These are phyloP conservation scores for Plasmodium fragile DNA, from an alignment of 169 alveolate species.

Conservation along the genomic window DNA sequence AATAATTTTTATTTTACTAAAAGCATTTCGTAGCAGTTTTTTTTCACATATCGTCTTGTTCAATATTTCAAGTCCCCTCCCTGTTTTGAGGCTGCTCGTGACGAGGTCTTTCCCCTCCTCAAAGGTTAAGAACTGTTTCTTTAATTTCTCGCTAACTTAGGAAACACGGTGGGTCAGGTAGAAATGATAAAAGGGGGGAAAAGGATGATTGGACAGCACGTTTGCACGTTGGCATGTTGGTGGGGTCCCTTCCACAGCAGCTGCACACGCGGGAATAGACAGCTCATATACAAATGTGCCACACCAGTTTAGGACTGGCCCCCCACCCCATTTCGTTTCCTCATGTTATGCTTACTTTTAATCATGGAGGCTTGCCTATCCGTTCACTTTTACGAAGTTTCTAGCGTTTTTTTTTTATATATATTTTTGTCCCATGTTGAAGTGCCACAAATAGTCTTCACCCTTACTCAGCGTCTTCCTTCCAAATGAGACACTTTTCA, in stretches of 20 bases:
- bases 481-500: not conserved
- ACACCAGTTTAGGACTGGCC: not conserved
- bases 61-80: constrained; percentile 64
- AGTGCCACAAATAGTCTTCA: not conserved
- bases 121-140: constrained; percentile 45
- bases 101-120: constrained; percentile 70
- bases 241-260: not conserved
- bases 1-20: constrained; percentile 17
- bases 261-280: not conserved
- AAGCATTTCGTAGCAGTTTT: not conserved
- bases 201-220: not conserved
- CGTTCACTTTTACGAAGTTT: not conserved
- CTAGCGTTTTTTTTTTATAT: no score
- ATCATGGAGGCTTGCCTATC: not conserved
- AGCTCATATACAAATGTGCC: not conserved
- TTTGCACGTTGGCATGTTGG: not conserved
- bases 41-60: constrained; percentile 33
- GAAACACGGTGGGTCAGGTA: not conserved
- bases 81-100: constrained; percentile 34
- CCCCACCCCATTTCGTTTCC: not conserved
- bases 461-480: not conserved
- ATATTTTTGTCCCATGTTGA: not conserved
- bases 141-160: constrained; percentile 11
- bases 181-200: not conserved
- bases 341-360: not conserved